These are phyloP conservation scores for Aspergillus campestris DNA, from an alignment of 495 filamentous ascomycete genomes.

Conservation along the genomic window DNA sequence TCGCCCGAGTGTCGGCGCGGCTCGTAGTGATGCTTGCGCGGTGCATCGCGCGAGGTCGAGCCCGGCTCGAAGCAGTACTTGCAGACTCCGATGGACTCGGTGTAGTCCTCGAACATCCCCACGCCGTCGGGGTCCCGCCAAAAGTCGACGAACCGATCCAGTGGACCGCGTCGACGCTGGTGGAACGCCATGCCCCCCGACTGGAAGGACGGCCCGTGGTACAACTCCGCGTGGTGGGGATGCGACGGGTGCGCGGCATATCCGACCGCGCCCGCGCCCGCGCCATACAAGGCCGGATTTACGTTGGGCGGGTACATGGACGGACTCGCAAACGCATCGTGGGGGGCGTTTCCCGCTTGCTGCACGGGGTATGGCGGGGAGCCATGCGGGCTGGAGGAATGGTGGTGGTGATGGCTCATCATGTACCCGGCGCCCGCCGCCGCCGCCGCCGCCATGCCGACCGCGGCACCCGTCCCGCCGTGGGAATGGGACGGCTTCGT, in stretches of 20 bases:
- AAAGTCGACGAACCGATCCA: constrained; percentile 52
- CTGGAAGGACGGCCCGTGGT: constrained; percentile 15
- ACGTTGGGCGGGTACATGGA: constrained; percentile 24
- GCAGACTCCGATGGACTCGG: constrained; percentile 63
- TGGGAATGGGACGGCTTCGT: constrained; percentile 25
- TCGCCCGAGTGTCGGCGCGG: constrained; percentile 36
- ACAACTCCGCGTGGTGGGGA: constrained; percentile 13
- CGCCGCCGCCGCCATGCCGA: constrained; percentile 38
- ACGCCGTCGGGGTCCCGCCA: constrained; percentile 63
- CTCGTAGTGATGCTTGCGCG: constrained; percentile 54
- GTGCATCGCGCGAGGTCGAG: constrained; percentile 50
- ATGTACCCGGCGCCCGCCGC: constrained; percentile 45
- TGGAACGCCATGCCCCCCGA: constrained; percentile 33
- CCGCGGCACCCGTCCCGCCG: constrained; percentile 21
- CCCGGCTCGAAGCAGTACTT: constrained; percentile 59
- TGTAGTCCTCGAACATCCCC: constrained; percentile 64
- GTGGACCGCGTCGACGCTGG: constrained; percentile 43
- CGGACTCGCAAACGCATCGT: constrained; percentile 11
- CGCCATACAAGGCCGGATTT: constrained; percentile 35
- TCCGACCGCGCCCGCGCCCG: constrained; percentile 34
- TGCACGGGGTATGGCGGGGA: constrained; percentile 22
- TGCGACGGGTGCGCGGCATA: constrained; percentile 32
- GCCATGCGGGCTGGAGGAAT: constrained; percentile 24
- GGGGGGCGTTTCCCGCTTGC: constrained; percentile 22
- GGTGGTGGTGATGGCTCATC: constrained; percentile 32